These are phyloP conservation scores for Yamadazyma akitaensis DNA, from an alignment of 805 yeast genomes.

Conservation along the genomic window DNA sequence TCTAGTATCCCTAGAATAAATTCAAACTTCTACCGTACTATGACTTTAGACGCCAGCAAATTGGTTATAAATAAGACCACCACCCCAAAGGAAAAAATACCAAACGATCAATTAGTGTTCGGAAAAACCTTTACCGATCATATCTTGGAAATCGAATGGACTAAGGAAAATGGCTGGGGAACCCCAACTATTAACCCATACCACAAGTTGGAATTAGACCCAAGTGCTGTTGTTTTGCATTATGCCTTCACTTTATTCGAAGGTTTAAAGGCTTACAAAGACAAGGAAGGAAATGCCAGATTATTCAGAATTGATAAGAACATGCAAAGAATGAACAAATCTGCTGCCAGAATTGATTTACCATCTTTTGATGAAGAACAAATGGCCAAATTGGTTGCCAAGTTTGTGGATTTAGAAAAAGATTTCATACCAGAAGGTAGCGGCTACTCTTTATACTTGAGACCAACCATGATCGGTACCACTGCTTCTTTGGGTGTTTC, in stretches of 20 bases:
- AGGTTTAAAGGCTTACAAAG: conserved; percentile 90
- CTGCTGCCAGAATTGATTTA: conserved; percentile 84
- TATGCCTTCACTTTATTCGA: conserved; percentile 94
- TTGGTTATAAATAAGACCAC: conserved; percentile 35
- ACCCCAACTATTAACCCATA: conserved; percentile 87
- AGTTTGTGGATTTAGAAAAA: conserved; percentile 71
- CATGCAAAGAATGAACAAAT: conserved; percentile 85
- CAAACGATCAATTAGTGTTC: conserved; percentile 40
- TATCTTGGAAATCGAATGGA: conserved; percentile 87
- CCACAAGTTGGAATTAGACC: conserved; percentile 73
- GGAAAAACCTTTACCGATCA: conserved; percentile 73
- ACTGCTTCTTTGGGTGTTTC: conserved; percentile 84
- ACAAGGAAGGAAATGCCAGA: conserved; percentile 59
- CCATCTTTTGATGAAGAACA: conserved; percentile 83
- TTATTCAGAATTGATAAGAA: conserved; percentile 90
- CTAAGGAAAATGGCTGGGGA: conserved; percentile 74
- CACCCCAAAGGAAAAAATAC: conserved; percentile 32
- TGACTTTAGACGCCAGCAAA: conserved; percentile 36
- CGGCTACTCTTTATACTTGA: conserved; percentile 88
- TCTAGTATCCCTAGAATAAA: neutral
- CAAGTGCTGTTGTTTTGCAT: conserved; percentile 88
- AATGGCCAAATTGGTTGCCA: conserved; percentile 69
- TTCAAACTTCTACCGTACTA: neutral
- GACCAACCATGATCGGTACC: conserved; percentile 96
- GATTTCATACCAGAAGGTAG: conserved; percentile 77